A percentile compares a stretch with the other conserved stretches of the same genome.
Conservation (phyloP, 1,284 basidiomycete genomes). For the Trichosporon sp. region DNA sequence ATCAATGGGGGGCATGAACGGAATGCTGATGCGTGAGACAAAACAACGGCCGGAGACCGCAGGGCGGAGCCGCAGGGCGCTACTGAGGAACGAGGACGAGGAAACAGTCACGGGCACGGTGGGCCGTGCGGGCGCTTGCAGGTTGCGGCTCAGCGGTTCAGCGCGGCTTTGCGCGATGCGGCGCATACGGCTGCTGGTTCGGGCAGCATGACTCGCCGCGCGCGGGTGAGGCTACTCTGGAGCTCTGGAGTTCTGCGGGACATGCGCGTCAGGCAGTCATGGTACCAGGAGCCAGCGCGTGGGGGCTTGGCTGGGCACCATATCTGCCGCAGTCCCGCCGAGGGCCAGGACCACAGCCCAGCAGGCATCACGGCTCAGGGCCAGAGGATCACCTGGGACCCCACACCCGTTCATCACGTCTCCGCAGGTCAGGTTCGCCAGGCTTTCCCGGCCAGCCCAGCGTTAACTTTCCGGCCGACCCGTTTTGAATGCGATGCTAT, state of each 20-base stretch:
- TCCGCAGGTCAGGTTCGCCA: not conserved
- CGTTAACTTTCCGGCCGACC: slow-evolving; percentile 1
- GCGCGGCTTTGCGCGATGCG: no score
- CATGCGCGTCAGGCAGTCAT: not conserved
- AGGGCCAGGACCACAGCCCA: not conserved
- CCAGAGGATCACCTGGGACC: slow-evolving; percentile 10
- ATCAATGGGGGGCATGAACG: no score
- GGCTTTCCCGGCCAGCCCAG: slow-evolving; percentile 6
- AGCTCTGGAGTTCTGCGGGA: not conserved
- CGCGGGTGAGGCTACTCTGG: not conserved
- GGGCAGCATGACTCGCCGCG: not conserved
- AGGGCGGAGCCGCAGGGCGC: not conserved
- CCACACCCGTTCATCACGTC: not conserved
- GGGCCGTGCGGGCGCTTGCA: not conserved
- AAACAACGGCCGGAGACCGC: not conserved
- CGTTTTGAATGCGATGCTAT: not conserved
- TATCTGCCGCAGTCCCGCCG: slow-evolving; percentile 11
- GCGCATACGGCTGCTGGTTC: no score
- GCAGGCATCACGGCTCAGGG: not conserved
- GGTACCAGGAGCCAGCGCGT: not conserved
- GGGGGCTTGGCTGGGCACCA: not conserved
- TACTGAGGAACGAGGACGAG: not conserved
- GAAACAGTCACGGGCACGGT: not conserved
- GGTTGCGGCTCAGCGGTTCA: no score
- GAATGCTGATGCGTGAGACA: not conserved